These are phyloP conservation scores for Creolimax fragrantissima DNA, from an alignment of 78 protist species.

Conservation along the genomic window DNA sequence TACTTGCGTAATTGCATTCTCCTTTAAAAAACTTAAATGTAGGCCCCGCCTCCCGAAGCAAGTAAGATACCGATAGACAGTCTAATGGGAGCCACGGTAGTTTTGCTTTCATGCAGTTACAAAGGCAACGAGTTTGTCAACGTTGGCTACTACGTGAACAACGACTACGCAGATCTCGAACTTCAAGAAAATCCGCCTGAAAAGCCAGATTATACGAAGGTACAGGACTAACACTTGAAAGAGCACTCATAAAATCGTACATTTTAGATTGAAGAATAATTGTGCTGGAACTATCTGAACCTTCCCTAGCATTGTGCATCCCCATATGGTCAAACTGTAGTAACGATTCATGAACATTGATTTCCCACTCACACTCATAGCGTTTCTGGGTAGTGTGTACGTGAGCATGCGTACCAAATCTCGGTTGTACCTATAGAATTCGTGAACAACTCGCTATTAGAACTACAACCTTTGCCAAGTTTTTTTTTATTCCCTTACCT, in stretches of 20 bases:
- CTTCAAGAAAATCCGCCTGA: slow-evolving; percentile 10
- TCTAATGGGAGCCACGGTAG: slow-evolving; percentile 55
- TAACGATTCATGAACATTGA: neutral
- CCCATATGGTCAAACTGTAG: neutral
- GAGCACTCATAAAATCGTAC: neutral
- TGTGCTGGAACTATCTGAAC: neutral
- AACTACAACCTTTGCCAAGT: neutral
- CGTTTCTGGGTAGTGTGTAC: neutral
- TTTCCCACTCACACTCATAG: neutral
- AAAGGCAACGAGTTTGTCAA: slow-evolving; percentile 53
- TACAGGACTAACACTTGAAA: neutral
- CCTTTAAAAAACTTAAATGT: no score
- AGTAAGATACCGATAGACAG: slow-evolving; percentile 39
- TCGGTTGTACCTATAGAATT: neutral
- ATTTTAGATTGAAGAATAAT: neutral
- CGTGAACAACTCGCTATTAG: neutral
- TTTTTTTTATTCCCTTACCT: no score
- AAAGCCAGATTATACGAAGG: neutral
- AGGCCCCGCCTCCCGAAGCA: slow-evolving; percentile 44
- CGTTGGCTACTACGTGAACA: slow-evolving; percentile 40
- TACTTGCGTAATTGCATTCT: no score
- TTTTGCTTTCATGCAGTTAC: slow-evolving; percentile 51
- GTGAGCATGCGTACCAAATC: neutral
- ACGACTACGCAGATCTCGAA: neutral
- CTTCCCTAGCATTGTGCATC: neutral